These are phyloP conservation scores for Nigrospora sphaerica DNA, from an alignment of 2,329 filamentous ascomycete genomes.

Conservation along the genomic window DNA sequence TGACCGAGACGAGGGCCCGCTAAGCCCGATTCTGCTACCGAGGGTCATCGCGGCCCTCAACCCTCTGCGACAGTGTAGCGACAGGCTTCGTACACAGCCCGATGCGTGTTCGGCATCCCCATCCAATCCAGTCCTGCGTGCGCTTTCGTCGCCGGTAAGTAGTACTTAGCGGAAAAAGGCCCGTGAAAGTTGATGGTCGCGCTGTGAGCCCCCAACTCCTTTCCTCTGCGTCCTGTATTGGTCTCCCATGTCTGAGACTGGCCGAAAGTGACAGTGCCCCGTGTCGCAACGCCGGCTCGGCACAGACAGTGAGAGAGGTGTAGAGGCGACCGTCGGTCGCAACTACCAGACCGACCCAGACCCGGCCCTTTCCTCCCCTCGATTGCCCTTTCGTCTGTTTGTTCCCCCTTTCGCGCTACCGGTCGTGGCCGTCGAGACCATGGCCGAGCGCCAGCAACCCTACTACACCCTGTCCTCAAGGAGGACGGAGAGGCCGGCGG, in stretches of 20 bases:
- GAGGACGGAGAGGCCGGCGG: constrained; percentile 39
- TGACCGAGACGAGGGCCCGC: neutral
- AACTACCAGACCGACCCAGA: neutral
- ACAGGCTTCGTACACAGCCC: neutral
- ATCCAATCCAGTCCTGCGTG: neutral
- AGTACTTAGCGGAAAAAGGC: neutral
- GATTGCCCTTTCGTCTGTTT: neutral
- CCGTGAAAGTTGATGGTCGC: neutral
- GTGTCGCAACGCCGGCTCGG: neutral
- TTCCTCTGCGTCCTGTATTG: too few species aligned
- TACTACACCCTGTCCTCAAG: constrained; percentile 39
- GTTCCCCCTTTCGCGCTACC: neutral
- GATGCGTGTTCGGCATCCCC: neutral
- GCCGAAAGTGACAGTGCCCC: too few species aligned
- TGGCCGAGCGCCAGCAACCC: constrained; percentile 33
- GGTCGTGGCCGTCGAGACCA: constrained; percentile 10
- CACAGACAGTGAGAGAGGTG: neutral
- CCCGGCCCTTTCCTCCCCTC: neutral
- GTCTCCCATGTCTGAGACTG: too few species aligned
- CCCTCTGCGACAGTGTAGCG: neutral
- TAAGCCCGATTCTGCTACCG: constrained; percentile 11
- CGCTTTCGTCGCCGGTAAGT: neutral
- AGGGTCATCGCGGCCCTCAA: neutral
- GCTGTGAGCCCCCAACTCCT: neutral
- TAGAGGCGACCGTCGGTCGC: neutral